Conservation (phyloP, 2,329 filamentous ascomycete genomes). For the Apiospora aurea region DNA sequence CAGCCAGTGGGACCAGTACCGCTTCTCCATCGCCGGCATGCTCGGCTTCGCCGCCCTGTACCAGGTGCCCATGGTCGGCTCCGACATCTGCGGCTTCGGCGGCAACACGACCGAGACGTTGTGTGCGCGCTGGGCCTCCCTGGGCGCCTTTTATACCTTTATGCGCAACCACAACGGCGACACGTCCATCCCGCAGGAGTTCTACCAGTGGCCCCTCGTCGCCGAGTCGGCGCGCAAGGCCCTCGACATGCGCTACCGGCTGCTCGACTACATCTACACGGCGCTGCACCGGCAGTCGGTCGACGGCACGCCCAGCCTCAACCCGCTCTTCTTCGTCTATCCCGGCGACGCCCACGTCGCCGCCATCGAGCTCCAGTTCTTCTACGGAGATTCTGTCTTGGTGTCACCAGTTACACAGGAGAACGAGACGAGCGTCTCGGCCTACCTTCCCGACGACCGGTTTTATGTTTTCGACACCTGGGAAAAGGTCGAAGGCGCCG, state of each 20-base stretch:
- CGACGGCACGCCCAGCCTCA: constrained; percentile 70
- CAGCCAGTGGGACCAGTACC: constrained; percentile 65
- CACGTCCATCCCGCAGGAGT: constrained; percentile 67
- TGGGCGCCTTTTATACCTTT: constrained; percentile 78
- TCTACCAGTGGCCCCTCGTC: constrained; percentile 72
- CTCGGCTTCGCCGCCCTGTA: constrained; percentile 69
- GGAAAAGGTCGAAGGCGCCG: constrained; percentile 50
- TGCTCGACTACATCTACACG: constrained; percentile 80
- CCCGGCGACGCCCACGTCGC: constrained; percentile 54
- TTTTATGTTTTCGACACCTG: constrained; percentile 62
- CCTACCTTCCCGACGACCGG: constrained; percentile 55
- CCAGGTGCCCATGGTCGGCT: constrained; percentile 72
- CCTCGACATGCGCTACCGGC: constrained; percentile 72
- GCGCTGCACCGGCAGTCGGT: constrained; percentile 66
- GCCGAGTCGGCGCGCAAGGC: constrained; percentile 67
- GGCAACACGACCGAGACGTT: constrained; percentile 71
- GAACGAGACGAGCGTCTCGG: constrained; percentile 50
- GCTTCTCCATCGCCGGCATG: constrained; percentile 63
- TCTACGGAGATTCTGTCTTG: constrained; percentile 53
- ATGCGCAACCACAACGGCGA: constrained; percentile 75
- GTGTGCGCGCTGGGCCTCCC: constrained; percentile 77
- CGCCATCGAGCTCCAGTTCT: constrained; percentile 54
- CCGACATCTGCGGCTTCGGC: constrained; percentile 81
- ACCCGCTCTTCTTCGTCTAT: constrained; percentile 75
- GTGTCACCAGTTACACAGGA: constrained; percentile 55